These are phyloP conservation scores for Deinandra increscens DNA, from an alignment of 129 eudicot species.

Conservation along the genomic window DNA sequence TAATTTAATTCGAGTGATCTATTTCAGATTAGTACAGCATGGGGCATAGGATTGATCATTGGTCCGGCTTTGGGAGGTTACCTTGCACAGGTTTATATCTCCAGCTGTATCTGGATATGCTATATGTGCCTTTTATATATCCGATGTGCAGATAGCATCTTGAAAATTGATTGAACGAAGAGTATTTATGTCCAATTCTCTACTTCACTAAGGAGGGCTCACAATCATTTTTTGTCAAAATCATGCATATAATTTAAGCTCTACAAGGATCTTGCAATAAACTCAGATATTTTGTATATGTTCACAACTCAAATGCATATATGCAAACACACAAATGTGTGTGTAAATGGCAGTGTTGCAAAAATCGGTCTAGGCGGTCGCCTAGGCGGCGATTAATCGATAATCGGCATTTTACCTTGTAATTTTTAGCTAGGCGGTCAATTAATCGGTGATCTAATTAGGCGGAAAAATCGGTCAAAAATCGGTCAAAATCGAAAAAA, in stretches of 20 bases:
- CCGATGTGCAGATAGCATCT: neutral
- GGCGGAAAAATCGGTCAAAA: no score
- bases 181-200: neutral
- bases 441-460: no score
- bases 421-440: no score
- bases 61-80: constrained; percentile 97
- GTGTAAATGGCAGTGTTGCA: no score
- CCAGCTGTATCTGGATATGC: constrained; percentile 6
- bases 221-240: neutral
- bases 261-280: neutral
- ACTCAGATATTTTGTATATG: neutral
- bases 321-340: no score
- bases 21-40: constrained; percentile 72
- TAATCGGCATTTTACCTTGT: no score
- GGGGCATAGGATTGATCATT: constrained; percentile 86
- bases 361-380: no score
- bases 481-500: no score
- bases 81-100: constrained; percentile 71
- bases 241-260: neutral
- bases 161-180: neutral
- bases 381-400: no score
- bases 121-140: neutral
- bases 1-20: neutral
- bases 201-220: neutral
- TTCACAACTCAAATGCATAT: neutral